Evolutionary conservation across 805 yeast species (phyloP).

Genomic region (Lipomyces spencermartinsiae): DNA sequence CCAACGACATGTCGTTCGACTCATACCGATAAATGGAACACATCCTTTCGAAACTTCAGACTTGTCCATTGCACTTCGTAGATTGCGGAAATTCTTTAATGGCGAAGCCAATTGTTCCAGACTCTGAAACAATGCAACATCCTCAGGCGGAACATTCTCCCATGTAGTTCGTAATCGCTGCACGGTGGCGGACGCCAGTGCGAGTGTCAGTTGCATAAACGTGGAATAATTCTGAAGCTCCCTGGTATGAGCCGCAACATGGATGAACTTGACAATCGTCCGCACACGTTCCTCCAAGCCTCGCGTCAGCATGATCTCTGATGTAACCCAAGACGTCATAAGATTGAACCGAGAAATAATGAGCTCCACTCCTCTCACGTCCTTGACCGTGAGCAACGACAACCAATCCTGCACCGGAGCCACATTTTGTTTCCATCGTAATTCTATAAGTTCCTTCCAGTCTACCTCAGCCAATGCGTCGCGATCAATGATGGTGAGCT

Average conservation of each 20-base stretch:
- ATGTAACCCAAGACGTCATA: slow-evolving; percentile 86
- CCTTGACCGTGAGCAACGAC: slow-evolving; percentile 65
- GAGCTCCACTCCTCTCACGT: slow-evolving; percentile 74
- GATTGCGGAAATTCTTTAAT: slow-evolving; percentile 68
- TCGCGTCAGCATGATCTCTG: slow-evolving; percentile 79
- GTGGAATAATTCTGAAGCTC: slow-evolving; percentile 82
- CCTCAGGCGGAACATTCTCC: slow-evolving; percentile 74
- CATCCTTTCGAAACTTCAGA: slow-evolving; percentile 74
- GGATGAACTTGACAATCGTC: slow-evolving; percentile 84
- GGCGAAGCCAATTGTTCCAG: slow-evolving; percentile 78
- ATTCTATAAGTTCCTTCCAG: slow-evolving; percentile 86
- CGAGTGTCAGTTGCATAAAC: slow-evolving; percentile 83
- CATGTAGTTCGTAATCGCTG: slow-evolving; percentile 71
- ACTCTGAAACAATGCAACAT: slow-evolving; percentile 67
- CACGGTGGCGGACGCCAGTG: slow-evolving; percentile 71
- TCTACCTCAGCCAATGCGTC: slow-evolving; percentile 85
- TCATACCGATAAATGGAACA: slow-evolving; percentile 76
- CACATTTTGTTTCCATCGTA: slow-evolving; percentile 71
- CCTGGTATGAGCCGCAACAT: slow-evolving; percentile 77
- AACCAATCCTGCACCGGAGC: slow-evolving; percentile 84
- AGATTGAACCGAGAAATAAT: slow-evolving; percentile 86
- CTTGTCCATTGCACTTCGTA: slow-evolving; percentile 68
- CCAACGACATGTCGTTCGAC: not conserved
- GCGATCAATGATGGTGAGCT: slow-evolving; percentile 83
- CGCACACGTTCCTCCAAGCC: slow-evolving; percentile 64